Evolutionary conservation across 306 rosid species (phyloP).

Genomic region (Cotoneaster glaucophyllus): DNA sequence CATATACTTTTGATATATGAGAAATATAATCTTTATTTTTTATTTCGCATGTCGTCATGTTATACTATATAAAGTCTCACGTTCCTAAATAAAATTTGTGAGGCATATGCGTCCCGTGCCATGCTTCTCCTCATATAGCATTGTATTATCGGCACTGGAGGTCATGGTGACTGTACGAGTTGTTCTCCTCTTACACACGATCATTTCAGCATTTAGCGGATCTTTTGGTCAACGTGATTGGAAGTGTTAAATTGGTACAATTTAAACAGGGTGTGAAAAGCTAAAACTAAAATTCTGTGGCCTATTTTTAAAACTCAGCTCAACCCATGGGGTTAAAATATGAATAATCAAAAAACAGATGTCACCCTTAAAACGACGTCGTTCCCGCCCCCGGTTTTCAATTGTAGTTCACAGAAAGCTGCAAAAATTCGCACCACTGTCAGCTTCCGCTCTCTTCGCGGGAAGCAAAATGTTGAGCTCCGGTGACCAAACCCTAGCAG

Average conservation of each 20-base stretch:
- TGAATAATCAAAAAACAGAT: too few species aligned
- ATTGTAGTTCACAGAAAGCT: not conserved
- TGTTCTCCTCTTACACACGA: too few species aligned
- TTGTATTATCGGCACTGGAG: not conserved
- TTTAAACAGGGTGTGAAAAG: not conserved
- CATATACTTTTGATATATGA: not conserved
- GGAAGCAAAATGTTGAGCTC: slow-evolving; percentile 40
- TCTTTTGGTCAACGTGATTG: too few species aligned
- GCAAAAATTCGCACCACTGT: not conserved
- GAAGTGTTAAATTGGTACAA: not conserved
- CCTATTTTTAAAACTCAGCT: not conserved
- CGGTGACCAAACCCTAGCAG: slow-evolving; percentile 27
- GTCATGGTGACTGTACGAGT: rapidly evolving
- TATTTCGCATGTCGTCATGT: not conserved
- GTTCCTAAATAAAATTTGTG: too few species aligned
- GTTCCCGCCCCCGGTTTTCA: not conserved
- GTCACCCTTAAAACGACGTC: not conserved
- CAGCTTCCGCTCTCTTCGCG: not conserved
- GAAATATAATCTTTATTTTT: not conserved
- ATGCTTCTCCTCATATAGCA: not conserved
- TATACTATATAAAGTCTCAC: not conserved
- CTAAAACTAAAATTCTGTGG: not conserved
- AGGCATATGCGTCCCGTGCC: too few species aligned
- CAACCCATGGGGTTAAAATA: not conserved
- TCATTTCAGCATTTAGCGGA: too few species aligned